Base-by-base conservation (phyloP, 441 rosid genomes). In the Iberis amara region DNA sequence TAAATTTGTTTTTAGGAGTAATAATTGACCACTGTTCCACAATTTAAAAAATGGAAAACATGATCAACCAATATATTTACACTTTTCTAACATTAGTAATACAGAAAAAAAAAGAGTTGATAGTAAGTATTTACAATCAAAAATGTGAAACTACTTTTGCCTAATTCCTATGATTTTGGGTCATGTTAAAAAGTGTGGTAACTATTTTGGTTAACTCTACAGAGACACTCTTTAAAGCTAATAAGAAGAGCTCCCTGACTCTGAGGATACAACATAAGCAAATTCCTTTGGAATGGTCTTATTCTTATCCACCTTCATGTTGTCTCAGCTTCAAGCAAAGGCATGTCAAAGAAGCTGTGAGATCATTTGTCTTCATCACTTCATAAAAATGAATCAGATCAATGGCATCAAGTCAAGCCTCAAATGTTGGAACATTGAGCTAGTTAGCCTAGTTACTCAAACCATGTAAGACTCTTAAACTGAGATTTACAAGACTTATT, bases 211-310 rank as follows among this genome's bases (percentile, higher is more conserved):
- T 64, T 49, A 48, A 43, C 14, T 50, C 18, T 57, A 53, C 54
- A 43, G 9, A 55, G 39, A 7, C 10, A 14, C 48, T 54, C 24
- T 55, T 40, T 47, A 4, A 32, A 31, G 12, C 56, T 55, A 59
- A 54, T 54, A 62, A 46, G 55, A 37, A 48, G 52, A 56, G 32
- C n/a, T n/a, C n/a, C n/a, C n/a, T n/a, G n/a, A n/a, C 46, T 1
- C 31, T 41, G 30, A 35, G 41, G 39, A 54, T 39, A 23, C 38
- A 62, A n/a, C 37, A 46, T 9, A 7, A 51, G 28, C 12, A 28
- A 11, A 6, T n/a, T 35, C 43, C 38, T 57, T 31, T 37, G 24
- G 11, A 13, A 41, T 48, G 11, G 27, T 55, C 35, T 5, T 23
- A 1, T 11, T 26, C 32, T 4, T 27, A 27, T 40, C 33, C 45